phyloP scores from a whole-genome alignment of 2,329 filamentous ascomycete species.

The Exophiala mesophila region DNA sequence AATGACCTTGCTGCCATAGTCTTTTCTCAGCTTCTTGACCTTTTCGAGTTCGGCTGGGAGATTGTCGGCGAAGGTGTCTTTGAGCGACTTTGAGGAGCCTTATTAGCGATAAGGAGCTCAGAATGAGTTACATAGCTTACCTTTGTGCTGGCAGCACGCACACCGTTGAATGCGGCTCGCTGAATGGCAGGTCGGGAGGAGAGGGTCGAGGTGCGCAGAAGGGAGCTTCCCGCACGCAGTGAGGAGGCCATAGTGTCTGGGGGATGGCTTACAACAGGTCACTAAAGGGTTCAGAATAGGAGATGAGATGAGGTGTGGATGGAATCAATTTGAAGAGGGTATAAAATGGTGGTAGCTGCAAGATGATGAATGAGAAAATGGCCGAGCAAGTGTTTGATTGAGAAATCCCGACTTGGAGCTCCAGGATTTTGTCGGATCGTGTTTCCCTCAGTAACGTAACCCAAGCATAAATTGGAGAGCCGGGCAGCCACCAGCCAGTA shows the following conservation, averaged over 20 bases:
- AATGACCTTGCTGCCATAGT: slow-evolving; percentile 88
- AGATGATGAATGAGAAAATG: background rate
- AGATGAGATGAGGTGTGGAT: no score
- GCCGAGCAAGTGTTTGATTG: slow-evolving; percentile 17
- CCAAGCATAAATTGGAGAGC: slow-evolving; percentile 6
- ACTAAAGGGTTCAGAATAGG: no score
- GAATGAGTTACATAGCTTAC: no score
- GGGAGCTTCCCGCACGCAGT: slow-evolving; percentile 73
- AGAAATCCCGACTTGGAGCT: background rate
- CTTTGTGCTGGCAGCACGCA: slow-evolving; percentile 81
- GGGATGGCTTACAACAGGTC: no score
- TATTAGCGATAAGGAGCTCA: no score
- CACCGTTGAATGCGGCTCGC: slow-evolving; percentile 70
- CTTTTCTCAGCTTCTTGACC: slow-evolving; percentile 97
- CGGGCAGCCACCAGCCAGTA: slow-evolving; percentile 14
- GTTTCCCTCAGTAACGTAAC: slow-evolving; percentile 7
- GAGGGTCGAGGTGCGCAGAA: slow-evolving; percentile 71
- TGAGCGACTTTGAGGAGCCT: no score
- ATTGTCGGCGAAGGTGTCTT: slow-evolving; percentile 96
- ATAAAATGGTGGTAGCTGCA: no score
- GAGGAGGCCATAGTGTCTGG: slow-evolving; percentile 70
- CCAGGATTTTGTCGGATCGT: background rate
- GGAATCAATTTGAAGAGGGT: no score
- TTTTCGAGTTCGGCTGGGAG: slow-evolving; percentile 96
- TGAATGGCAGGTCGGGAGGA: slow-evolving; percentile 64